Percentiles rank a stretch among this genome's conserved stretches.
Evolutionary conservation across 2,329 filamentous ascomycete genomes (phyloP).

Genomic region (Aureobasidium sp.): DNA sequence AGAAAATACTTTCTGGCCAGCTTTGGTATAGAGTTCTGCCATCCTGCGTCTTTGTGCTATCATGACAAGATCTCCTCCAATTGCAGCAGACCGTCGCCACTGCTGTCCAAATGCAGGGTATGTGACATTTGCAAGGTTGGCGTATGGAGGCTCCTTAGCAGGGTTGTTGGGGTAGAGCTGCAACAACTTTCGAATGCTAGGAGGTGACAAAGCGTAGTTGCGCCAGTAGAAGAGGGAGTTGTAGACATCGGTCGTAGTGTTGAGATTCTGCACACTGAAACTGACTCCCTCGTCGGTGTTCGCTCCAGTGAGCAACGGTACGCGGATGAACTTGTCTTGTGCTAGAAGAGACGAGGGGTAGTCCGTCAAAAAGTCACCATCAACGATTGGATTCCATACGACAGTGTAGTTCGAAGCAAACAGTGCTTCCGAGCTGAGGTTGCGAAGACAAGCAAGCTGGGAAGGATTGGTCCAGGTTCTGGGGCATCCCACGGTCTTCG

Average conservation of each 20-base stretch:
- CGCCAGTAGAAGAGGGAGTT: conserved; percentile 38
- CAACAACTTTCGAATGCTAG: conserved; percentile 38
- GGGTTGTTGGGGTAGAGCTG: conserved; percentile 46
- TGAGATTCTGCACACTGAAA: conserved; percentile 35
- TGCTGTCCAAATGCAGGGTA: conserved; percentile 32
- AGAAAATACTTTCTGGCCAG: conserved; percentile 36
- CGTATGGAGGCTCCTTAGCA: conserved; percentile 40
- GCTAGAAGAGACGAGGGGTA: conserved; percentile 43
- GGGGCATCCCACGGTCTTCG: conserved; percentile 18
- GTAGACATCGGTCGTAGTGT: conserved; percentile 41
- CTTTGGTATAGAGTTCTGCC: conserved; percentile 35
- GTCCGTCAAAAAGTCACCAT: conserved; percentile 43
- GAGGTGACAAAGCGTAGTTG: conserved; percentile 41
- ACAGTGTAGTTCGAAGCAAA: conserved; percentile 21
- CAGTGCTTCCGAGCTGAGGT: conserved; percentile 17
- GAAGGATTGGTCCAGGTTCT: conserved; percentile 18
- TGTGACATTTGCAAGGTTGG: conserved; percentile 22
- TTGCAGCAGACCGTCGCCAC: conserved; percentile 39
- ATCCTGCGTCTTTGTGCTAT: conserved; percentile 42
- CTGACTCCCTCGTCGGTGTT: conserved; percentile 45
- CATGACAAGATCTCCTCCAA: conserved; percentile 46
- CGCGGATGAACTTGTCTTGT: conserved; percentile 36
- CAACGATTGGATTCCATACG: conserved; percentile 31
- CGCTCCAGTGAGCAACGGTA: conserved; percentile 43
- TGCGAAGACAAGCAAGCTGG: conserved; percentile 18